phyloP scores from a whole-genome alignment of 768 basidiomycete species.

The Lepiota venenata region DNA sequence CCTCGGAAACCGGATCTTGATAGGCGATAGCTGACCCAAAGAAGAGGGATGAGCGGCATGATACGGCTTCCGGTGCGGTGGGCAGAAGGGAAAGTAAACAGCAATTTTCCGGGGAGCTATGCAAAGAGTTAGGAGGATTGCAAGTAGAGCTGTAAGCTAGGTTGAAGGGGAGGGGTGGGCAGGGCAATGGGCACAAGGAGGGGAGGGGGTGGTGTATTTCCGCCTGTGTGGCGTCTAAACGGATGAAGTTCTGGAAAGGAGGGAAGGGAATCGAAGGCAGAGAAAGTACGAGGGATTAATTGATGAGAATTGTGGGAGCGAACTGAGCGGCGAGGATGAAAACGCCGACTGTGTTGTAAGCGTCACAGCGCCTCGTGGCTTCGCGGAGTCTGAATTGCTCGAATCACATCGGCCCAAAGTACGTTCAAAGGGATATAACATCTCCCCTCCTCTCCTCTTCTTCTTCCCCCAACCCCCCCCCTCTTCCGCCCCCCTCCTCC shows the following conservation, averaged over 20 bases:
- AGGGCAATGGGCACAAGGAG: neutral
- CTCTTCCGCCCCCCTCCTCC: constrained; percentile 30
- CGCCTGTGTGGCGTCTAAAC: constrained; percentile 16
- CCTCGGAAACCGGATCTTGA: constrained; percentile 45
- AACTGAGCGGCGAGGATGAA: constrained; percentile 9
- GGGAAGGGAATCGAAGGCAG: neutral
- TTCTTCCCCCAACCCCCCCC: constrained; percentile 24
- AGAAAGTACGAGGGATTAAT: constrained; percentile 9
- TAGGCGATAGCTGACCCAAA: constrained; percentile 28
- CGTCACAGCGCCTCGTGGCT: constrained; percentile 20
- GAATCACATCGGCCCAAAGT: constrained; percentile 11
- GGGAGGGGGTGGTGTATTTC: constrained; percentile 9
- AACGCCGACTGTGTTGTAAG: constrained; percentile 10
- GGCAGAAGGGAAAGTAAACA: constrained; percentile 13
- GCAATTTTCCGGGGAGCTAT: constrained; percentile 10
- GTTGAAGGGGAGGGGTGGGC: constrained; percentile 5
- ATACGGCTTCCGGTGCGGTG: constrained; percentile 28
- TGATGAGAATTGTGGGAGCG: constrained; percentile 11
- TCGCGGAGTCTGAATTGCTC: constrained; percentile 12
- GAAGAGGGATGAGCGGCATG: constrained; percentile 23
- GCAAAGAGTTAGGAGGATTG: neutral
- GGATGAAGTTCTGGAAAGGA: constrained; percentile 1
- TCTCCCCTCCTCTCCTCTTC: constrained; percentile 19
- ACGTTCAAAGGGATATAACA: neutral
- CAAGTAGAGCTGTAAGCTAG: neutral